Evolutionary conservation across 169 alveolate species (phyloP).

Genomic region (Plasmodium fragile): DNA sequence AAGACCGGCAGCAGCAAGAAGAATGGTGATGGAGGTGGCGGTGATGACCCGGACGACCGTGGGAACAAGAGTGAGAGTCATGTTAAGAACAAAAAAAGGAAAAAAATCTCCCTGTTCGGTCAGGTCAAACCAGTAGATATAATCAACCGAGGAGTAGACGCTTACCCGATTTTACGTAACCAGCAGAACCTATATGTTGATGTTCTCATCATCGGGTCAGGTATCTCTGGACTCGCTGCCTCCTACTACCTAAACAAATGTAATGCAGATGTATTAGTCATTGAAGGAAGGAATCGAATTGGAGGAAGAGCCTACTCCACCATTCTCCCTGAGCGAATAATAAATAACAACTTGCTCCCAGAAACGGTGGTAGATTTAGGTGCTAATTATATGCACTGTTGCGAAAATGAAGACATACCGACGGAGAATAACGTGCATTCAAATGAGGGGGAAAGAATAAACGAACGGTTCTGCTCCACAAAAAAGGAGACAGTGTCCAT

Average conservation of each 20-base stretch:
- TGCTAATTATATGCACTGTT: constrained; percentile 86
- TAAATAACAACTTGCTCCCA: constrained; percentile 63
- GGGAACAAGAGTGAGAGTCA: neutral
- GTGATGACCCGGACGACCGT: neutral
- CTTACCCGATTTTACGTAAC: constrained; percentile 2
- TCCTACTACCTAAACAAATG: constrained; percentile 80
- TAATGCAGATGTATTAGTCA: constrained; percentile 74
- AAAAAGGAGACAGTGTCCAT: neutral
- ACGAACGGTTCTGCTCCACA: neutral
- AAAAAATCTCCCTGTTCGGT: constrained; percentile 55
- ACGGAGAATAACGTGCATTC: neutral
- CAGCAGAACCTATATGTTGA: constrained; percentile 67
- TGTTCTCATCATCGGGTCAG: constrained; percentile 86
- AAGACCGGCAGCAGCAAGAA: neutral
- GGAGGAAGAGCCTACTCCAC: constrained; percentile 87
- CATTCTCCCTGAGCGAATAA: constrained; percentile 60
- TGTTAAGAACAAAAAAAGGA: neutral
- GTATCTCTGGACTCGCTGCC: constrained; percentile 85
- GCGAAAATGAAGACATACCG: constrained; percentile 47
- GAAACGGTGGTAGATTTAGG: constrained; percentile 82
- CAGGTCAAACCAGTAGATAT: constrained; percentile 63
- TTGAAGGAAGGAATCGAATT: constrained; percentile 84
- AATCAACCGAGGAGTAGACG: constrained; percentile 57
- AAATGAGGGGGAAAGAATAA: neutral
- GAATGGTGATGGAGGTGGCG: neutral